phyloP scores from a whole-genome alignment of 1,284 basidiomycete genomes.

The Acaromyces ingoldii region DNA sequence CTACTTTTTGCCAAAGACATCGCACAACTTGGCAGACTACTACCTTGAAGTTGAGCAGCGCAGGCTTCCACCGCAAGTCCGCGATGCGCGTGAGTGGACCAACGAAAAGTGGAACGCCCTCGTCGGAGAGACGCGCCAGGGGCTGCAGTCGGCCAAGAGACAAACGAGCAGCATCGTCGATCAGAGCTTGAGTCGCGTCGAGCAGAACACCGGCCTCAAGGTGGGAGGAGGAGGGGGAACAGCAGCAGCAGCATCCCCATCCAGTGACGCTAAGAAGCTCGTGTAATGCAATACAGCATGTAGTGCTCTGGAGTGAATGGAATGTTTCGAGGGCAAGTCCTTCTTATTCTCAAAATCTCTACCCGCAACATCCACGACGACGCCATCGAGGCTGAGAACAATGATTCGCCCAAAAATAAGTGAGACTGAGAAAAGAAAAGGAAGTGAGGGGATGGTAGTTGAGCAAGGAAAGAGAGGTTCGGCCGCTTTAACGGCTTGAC shows the following conservation, averaged over 20 bases:
- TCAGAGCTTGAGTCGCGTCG: slow-evolving; percentile 26
- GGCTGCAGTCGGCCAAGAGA: slow-evolving; percentile 19
- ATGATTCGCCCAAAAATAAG: no score
- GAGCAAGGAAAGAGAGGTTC: no score
- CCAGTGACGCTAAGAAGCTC: no score
- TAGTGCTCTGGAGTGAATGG: no score
- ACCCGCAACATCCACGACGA: no score
- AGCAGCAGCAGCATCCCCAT: background rate
- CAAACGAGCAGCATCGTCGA: slow-evolving; percentile 17
- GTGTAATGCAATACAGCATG: no score
- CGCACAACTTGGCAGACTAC: slow-evolving; percentile 32
- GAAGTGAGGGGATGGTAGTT: no score
- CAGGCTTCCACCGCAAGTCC: slow-evolving; percentile 23
- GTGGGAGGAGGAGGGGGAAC: slow-evolving; percentile 6
- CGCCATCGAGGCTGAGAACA: no score
- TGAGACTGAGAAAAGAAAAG: no score
- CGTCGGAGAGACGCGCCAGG: slow-evolving; percentile 14
- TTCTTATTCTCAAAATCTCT: no score
- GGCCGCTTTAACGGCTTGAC: slow-evolving; percentile 6
- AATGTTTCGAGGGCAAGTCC: no score
- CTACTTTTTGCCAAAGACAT: slow-evolving; percentile 49
- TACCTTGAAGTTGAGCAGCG: slow-evolving; percentile 32
- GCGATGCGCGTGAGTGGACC: slow-evolving; percentile 18
- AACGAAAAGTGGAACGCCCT: slow-evolving; percentile 5
- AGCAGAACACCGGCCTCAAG: slow-evolving; percentile 35